These are phyloP conservation scores for Penicillium decumbens DNA, from an alignment of 2,329 filamentous ascomycete genomes.

Conservation along the genomic window DNA sequence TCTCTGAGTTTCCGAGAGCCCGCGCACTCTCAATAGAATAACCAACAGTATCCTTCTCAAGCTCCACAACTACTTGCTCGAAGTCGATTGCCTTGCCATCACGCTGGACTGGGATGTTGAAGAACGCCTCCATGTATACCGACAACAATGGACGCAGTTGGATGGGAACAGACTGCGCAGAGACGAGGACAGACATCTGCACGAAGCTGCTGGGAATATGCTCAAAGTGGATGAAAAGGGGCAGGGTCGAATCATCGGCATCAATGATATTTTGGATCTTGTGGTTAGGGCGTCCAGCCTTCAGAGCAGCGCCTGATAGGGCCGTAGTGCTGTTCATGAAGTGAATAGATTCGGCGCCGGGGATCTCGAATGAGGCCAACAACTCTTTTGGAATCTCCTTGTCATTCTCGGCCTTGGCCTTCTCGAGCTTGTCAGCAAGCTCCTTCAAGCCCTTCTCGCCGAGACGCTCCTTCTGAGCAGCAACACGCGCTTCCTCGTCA, in stretches of 20 bases:
- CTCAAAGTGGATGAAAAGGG: constrained; percentile 94
- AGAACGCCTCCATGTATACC: constrained; percentile 87
- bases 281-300: constrained; percentile 64
- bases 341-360: constrained; percentile 83
- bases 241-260: constrained; percentile 57
- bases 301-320: constrained; percentile 70
- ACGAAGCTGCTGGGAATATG: constrained; percentile 92
- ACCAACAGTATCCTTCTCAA: constrained; percentile 85
- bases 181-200: constrained; percentile 73
- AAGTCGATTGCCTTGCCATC: constrained; percentile 76
- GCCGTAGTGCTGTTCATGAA: constrained; percentile 88
- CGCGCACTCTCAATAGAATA: constrained; percentile 69
- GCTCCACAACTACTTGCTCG: constrained; percentile 83
- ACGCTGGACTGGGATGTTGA: constrained; percentile 78
- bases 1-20: constrained; percentile 71
- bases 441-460: constrained; percentile 76
- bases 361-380: constrained; percentile 77
- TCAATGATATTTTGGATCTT: constrained; percentile 72
- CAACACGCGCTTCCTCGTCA: constrained; percentile 73
- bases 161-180: constrained; percentile 71
- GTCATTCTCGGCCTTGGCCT: constrained; percentile 84
- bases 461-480: constrained; percentile 70
- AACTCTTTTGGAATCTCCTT: constrained; percentile 75
- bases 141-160: constrained; percentile 77
- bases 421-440: constrained; percentile 69